Evolutionary conservation across 1,284 basidiomycete species (phyloP).

Genomic region (Ceratobasidium sp.): DNA sequence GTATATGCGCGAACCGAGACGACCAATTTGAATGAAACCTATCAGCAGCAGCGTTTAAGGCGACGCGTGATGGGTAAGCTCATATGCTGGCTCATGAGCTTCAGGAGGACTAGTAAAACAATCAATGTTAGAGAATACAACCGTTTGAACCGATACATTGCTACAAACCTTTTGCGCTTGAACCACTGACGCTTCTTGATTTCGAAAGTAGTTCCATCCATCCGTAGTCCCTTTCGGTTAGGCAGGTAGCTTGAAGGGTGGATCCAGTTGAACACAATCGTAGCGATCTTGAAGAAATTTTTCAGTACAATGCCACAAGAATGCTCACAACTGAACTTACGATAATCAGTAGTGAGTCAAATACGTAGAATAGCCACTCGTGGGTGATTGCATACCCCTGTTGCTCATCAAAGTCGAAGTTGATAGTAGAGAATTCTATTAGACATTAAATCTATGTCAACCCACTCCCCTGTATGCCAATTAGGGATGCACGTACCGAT

Average conservation of each 20-base stretch:
- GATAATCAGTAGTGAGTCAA: constrained; percentile 47
- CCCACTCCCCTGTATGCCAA: background rate
- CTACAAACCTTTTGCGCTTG: constrained; percentile 28
- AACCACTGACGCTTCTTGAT: constrained; percentile 35
- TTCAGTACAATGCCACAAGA: background rate
- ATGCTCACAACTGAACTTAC: constrained; percentile 32
- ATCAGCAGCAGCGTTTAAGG: background rate
- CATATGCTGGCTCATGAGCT: constrained; percentile 9
- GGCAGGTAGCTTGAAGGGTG: constrained; percentile 48
- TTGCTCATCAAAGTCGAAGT: constrained; percentile 40
- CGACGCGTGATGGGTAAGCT: constrained; percentile 4
- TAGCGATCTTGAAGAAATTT: constrained; percentile 28
- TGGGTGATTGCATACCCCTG: constrained; percentile 49
- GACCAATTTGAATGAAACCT: background rate
- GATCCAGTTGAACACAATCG: constrained; percentile 37
- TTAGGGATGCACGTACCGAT: constrained; percentile 31
- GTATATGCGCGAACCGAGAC: background rate
- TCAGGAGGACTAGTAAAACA: background rate
- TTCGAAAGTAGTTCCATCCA: constrained; percentile 49
- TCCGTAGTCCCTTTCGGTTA: constrained; percentile 46
- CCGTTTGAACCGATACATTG: background rate
- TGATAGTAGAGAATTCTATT: constrained; percentile 49
- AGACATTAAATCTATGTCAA: background rate
- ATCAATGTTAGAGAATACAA: background rate
- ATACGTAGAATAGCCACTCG: constrained; percentile 50